Percentiles rank a stretch among this genome's conserved stretches.
phyloP scores from a whole-genome alignment of 192 early-diverging fungal genomes.

The Podila minutissima region DNA sequence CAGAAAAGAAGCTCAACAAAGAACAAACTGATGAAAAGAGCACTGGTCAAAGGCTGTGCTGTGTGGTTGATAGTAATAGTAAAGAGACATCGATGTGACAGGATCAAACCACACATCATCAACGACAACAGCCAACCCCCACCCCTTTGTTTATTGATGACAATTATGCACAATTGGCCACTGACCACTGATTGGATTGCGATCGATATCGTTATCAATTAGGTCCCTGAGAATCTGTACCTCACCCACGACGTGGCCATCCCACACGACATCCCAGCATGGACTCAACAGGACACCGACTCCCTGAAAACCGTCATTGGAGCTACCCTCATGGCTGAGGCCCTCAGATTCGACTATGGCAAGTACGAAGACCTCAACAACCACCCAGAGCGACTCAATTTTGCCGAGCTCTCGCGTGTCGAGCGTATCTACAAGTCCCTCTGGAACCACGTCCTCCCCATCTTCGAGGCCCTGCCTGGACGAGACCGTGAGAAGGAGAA shows the following conservation, averaged over 20 bases:
- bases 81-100: too few species aligned
- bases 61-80: too few species aligned
- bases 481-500: neutral
- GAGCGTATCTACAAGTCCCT: slow-evolving; percentile 54
- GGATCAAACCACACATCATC: too few species aligned
- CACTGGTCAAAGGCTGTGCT: too few species aligned
- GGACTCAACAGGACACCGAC: slow-evolving; percentile 50
- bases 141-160: too few species aligned
- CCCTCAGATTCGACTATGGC: slow-evolving; percentile 19
- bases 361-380: slow-evolving; percentile 24
- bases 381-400: slow-evolving; percentile 40
- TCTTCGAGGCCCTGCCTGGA: slow-evolving; percentile 28
- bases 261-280: slow-evolving; percentile 46
- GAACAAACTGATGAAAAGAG: too few species aligned
- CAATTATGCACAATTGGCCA: too few species aligned
- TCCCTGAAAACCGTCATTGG: slow-evolving; percentile 47
- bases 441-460: slow-evolving; percentile 55
- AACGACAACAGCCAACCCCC: too few species aligned
- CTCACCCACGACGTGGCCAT: slow-evolving; percentile 56
- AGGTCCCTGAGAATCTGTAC: slow-evolving; percentile 38
- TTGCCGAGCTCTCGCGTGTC: slow-evolving; percentile 46
- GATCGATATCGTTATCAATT: neutral
- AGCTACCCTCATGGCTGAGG: slow-evolving; percentile 13
- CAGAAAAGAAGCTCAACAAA: too few species aligned
- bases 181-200: too few species aligned